phyloP scores from a whole-genome alignment of 108 stramenopile species.

The Cylindrotheca closterium region DNA sequence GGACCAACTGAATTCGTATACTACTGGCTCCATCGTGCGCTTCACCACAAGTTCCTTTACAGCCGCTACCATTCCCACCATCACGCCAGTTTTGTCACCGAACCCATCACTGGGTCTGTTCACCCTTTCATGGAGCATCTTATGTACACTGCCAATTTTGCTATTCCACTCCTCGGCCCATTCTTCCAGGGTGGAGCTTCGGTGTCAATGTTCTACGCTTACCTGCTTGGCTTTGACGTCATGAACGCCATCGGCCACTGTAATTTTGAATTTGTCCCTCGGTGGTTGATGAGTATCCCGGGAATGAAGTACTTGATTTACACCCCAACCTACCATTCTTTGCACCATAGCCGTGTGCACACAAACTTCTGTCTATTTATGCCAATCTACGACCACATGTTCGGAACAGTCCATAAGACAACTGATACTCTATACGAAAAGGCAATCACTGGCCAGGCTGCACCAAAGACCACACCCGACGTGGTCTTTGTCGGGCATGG shows the following conservation, averaged over 20 bases:
- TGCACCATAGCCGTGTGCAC: constrained; percentile 21
- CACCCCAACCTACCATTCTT: constrained; percentile 23
- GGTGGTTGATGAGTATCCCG: constrained; percentile 29
- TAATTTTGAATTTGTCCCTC: constrained; percentile 26
- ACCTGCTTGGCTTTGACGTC: constrained; percentile 21
- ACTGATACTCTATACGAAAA: constrained; percentile 22
- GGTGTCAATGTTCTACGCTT: constrained; percentile 23
- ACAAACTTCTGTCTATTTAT: constrained; percentile 25
- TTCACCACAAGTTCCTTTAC: constrained; percentile 25
- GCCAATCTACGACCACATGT: constrained; percentile 31
- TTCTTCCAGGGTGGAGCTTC: constrained; percentile 25
- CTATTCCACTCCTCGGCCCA: constrained; percentile 20
- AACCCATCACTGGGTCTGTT: constrained; percentile 28
- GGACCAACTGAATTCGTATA: constrained; percentile 24
- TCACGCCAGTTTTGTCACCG: constrained; percentile 25
- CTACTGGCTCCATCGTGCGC: constrained; percentile 21
- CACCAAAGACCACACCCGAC: constrained; percentile 17
- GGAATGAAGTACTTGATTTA: constrained; percentile 32
- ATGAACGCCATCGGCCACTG: constrained; percentile 29
- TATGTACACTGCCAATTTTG: constrained; percentile 25
- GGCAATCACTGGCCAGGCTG: constrained; percentile 10
- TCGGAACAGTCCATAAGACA: constrained; percentile 24
- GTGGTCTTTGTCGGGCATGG: constrained; percentile 28
- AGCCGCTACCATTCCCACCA: constrained; percentile 26
- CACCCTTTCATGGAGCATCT: constrained; percentile 26